Percentiles rank a stretch among this genome's conserved stretches.
These are phyloP conservation scores for Apophysomyces variabilis DNA, from an alignment of 371 early-diverging fungal genomes.

Conservation along the genomic window DNA sequence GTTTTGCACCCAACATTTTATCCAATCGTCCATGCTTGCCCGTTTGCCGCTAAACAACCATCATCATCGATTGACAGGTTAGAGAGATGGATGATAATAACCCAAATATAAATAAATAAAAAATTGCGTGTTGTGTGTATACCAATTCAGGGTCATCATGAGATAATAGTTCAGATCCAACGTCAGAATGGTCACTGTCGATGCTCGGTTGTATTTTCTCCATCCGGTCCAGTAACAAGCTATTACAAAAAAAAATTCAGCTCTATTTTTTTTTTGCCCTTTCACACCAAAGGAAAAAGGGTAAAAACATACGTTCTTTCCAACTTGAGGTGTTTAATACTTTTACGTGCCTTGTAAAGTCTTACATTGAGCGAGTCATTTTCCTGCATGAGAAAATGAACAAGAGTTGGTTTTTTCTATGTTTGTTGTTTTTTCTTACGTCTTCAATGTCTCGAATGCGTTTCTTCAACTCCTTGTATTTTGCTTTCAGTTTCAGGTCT, in stretches of 20 bases:
- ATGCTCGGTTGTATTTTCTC: slow-evolving; percentile 31
- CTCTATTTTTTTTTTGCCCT: not conserved
- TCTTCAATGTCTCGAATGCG: slow-evolving; percentile 65
- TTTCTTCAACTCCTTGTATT: slow-evolving; percentile 65
- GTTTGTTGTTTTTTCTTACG: slow-evolving; percentile 35
- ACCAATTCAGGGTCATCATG: slow-evolving; percentile 26
- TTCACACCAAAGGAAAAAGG: not conserved
- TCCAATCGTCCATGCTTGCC: slow-evolving; percentile 12
- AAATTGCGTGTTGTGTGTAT: not conserved
- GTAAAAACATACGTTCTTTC: slow-evolving; percentile 44
- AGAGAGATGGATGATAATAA: not conserved
- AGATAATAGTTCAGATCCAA: slow-evolving; percentile 27
- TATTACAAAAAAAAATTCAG: slow-evolving; percentile 13
- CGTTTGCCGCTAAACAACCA: slow-evolving; percentile 8
- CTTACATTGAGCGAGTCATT: slow-evolving; percentile 49
- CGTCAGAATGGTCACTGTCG: slow-evolving; percentile 34
- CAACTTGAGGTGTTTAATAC: slow-evolving; percentile 46
- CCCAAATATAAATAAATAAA: not conserved
- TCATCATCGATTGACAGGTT: not conserved
- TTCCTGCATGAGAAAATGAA: slow-evolving; percentile 29
- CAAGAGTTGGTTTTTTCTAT: not conserved
- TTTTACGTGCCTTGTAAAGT: slow-evolving; percentile 48
- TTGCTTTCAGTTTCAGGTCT: slow-evolving; percentile 41
- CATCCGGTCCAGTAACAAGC: slow-evolving; percentile 13
- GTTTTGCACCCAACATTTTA: slow-evolving; percentile 23